phyloP scores from a whole-genome alignment of 768 basidiomycete species.

The Leccinum uliginosum region DNA sequence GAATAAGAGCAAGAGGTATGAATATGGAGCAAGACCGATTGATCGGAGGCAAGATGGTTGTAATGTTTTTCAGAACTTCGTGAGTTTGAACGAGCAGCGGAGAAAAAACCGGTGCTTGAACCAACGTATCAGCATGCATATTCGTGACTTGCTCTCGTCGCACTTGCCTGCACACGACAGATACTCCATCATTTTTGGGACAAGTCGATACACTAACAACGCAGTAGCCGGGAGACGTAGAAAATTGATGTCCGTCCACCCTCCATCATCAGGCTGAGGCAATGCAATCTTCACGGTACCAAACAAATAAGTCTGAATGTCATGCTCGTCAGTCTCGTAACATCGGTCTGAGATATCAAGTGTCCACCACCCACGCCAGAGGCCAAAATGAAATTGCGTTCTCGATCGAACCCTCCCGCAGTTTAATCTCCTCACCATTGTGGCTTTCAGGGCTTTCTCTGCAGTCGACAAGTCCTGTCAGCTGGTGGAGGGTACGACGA shows the following conservation, averaged over 20 bases:
- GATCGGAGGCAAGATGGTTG: constrained; percentile 41
- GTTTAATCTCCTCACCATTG: too few relatives aligned
- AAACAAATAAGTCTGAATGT: constrained; percentile 39
- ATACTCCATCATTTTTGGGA: constrained; percentile 26
- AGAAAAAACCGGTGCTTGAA: constrained; percentile 48
- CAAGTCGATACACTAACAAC: constrained; percentile 60
- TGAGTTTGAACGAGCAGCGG: constrained; percentile 65
- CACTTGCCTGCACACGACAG: constrained; percentile 29
- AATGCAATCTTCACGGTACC: constrained; percentile 33
- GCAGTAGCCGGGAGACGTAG: constrained; percentile 56
- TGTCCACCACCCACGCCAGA: constrained; percentile 39
- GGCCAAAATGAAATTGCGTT: constrained; percentile 31
- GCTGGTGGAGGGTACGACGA: too few relatives aligned
- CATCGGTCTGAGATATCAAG: neutral
- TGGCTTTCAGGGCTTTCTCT: too few relatives aligned
- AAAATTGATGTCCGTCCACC: constrained; percentile 44
- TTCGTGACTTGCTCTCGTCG: neutral
- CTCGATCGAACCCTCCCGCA: constrained; percentile 47
- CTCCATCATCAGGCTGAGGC: constrained; percentile 21
- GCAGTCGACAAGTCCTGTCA: too few relatives aligned
- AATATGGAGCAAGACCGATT: constrained; percentile 48
- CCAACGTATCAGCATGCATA: constrained; percentile 2
- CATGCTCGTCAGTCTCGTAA: constrained; percentile 7
- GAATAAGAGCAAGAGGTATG: constrained; percentile 69
- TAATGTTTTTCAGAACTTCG: constrained; percentile 79